Conservation (phyloP, 208 protist genomes). For the Crithidia mellificae region DNA sequence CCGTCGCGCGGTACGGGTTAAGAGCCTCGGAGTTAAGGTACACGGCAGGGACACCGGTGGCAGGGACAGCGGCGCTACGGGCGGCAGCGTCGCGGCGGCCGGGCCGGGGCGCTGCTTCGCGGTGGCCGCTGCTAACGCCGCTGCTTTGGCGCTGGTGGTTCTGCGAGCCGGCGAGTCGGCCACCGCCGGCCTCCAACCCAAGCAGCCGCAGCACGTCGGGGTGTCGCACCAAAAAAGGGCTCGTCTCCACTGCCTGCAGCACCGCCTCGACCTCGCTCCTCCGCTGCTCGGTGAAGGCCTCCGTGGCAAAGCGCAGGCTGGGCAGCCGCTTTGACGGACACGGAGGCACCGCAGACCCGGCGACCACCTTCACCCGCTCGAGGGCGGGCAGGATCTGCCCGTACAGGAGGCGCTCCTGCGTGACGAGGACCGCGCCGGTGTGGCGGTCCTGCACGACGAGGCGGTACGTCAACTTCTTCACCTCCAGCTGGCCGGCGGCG, state of each 20-base stretch:
- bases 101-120: no score
- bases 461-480: conserved; percentile 33
- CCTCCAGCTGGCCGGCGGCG: conserved; percentile 20
- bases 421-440: conserved; percentile 12
- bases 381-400: conserved; percentile 42
- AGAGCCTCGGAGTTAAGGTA: conserved; percentile 35
- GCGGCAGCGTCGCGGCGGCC: no score
- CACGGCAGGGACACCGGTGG: not conserved
- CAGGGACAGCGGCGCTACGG: no score
- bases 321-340: conserved; percentile 44
- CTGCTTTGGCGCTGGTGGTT: not conserved
- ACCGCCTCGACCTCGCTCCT: conserved; percentile 46
- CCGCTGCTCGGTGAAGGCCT: conserved; percentile 57
- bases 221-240: conserved; percentile 55
- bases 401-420: conserved; percentile 34
- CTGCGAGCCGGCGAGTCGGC: not conserved
- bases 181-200: conserved; percentile 16
- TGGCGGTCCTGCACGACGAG: conserved; percentile 19
- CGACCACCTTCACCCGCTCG: conserved; percentile 35
- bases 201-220: conserved; percentile 46
- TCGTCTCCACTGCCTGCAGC: conserved; percentile 35
- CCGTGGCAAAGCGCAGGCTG: conserved; percentile 50
- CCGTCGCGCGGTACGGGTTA: conserved; percentile 22
- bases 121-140: not conserved
- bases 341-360: conserved; percentile 26